These are phyloP conservation scores for Echium plantagineum DNA, from an alignment of 257 asterid genomes.

Conservation along the genomic window DNA sequence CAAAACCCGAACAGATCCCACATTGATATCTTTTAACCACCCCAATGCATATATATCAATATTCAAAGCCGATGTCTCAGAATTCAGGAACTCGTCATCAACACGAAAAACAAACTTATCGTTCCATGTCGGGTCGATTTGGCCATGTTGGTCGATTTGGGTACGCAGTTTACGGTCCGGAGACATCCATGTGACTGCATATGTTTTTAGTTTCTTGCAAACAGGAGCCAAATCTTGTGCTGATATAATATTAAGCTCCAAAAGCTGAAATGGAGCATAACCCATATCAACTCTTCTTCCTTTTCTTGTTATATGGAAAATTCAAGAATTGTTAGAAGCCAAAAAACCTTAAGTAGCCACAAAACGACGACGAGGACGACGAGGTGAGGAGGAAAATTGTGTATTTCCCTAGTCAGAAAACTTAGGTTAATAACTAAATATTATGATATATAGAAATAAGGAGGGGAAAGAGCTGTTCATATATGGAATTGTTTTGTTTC, in stretches of 20 bases:
- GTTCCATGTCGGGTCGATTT: conserved; percentile 56
- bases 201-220: conserved; percentile 49
- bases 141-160: conserved; percentile 37
- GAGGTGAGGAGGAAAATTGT: too few species aligned
- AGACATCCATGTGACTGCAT: conserved; percentile 48
- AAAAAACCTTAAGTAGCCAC: too few species aligned
- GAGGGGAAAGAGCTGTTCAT: too few species aligned
- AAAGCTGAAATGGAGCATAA: conserved; percentile 14
- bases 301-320: too few species aligned
- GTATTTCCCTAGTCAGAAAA: too few species aligned
- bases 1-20: conserved; percentile 44
- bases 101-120: conserved; percentile 51
- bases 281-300: too few species aligned
- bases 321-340: too few species aligned
- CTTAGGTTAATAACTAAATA: too few species aligned
- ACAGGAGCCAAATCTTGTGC: conserved; percentile 58
- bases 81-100: conserved; percentile 26
- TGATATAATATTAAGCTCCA: conserved; percentile 55
- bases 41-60: conserved; percentile 51
- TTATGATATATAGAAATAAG: too few species aligned
- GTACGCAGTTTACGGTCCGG: conserved; percentile 39
- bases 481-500: too few species aligned
- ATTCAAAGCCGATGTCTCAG: conserved; percentile 26
- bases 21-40: conserved; percentile 53
- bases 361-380: too few species aligned